Percentiles rank a stretch among this genome's conserved stretches.
Conservation (phyloP, 176 grass and related monocot genomes). For the Eragrostis nindensis region DNA sequence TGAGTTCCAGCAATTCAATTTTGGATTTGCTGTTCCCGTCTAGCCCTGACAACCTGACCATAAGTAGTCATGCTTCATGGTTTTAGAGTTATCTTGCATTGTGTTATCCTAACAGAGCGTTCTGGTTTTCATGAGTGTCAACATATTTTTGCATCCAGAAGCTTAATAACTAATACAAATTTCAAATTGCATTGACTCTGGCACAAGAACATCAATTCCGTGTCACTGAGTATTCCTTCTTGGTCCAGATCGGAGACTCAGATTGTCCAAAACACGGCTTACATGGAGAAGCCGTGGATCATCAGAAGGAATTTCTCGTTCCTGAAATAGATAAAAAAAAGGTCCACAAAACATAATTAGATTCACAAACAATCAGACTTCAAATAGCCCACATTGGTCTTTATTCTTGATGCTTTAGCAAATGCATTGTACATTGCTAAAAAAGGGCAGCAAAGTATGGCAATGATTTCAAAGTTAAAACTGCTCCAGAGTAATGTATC, state of each 20-base stretch:
- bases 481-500: neutral
- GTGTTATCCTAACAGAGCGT: neutral
- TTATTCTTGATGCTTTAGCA: neutral
- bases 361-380: conserved; percentile 5
- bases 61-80: neutral
- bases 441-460: neutral
- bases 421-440: neutral
- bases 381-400: neutral
- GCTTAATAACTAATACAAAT: conserved; percentile 11
- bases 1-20: neutral
- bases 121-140: conserved; percentile 20
- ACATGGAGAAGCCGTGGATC: conserved; percentile 78
- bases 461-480: conserved; percentile 19
- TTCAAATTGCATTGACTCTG: neutral
- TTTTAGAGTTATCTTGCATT: neutral
- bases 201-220: neutral
- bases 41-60: neutral
- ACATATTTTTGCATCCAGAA: conserved; percentile 1
- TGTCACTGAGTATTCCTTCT: conserved; percentile 56
- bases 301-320: conserved; percentile 85
- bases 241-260: conserved; percentile 51
- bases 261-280: conserved; percentile 62
- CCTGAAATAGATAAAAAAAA: conserved; percentile 48
- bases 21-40: neutral
- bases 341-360: neutral